Conservation (phyloP, 306 rosid genomes). For the Pachyrhizus erosus region DNA sequence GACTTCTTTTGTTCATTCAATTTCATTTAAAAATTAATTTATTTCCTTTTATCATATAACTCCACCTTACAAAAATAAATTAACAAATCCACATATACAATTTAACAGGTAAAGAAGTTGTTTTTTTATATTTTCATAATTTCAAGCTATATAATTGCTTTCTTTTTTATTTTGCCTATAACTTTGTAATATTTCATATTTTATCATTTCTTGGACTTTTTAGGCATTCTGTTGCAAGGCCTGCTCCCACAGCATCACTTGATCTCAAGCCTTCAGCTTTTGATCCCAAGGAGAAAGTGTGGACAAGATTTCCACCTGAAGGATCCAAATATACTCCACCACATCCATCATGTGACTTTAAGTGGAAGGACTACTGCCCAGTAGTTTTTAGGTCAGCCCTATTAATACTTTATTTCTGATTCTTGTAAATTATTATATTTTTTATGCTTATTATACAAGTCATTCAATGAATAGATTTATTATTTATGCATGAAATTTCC, state of each 20-base stretch:
- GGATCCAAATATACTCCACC: conserved; percentile 94
- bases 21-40: background rate
- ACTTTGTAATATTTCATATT: conserved; percentile 17
- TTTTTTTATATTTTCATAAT: background rate
- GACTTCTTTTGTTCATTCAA: background rate
- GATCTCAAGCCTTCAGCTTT: conserved; percentile 93
- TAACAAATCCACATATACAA: background rate
- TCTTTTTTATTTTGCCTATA: background rate
- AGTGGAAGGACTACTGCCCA: conserved; percentile 97
- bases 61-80: background rate
- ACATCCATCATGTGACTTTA: conserved; percentile 83
- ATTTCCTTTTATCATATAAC: background rate
- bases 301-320: conserved; percentile 96
- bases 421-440: conserved; percentile 1
- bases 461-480: background rate
- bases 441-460: background rate
- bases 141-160: background rate
- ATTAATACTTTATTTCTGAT: background rate
- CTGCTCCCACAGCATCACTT: conserved; percentile 81
- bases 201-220: conserved; percentile 29
- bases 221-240: conserved; percentile 95
- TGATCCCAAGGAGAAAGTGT: conserved; percentile 89
- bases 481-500: conserved; percentile 2
- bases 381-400: conserved; percentile 84
- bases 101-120: background rate